Base-by-base conservation (phyloP, 2,329 filamentous ascomycete genomes). In the Stachybotrys chlorohalonatus region DNA sequence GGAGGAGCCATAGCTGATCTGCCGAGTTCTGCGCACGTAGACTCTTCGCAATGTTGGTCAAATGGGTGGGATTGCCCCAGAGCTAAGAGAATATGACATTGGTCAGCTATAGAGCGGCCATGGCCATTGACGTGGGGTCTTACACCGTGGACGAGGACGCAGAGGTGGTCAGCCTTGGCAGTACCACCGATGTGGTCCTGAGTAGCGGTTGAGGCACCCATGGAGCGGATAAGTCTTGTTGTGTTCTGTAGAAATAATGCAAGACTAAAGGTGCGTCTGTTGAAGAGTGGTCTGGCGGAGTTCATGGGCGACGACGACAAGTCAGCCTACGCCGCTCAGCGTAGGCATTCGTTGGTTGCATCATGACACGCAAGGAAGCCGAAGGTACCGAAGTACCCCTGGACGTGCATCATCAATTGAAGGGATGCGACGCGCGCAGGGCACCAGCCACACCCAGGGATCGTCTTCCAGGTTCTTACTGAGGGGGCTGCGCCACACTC, bases 31-130 rank as follows among this genome's bases (percentile, higher is more conserved):
- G 74, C 31, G 79, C 77, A 57, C 84, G 81, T 7, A 94, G 72
- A 8, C 80, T 76, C 58, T 84, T 83, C 55, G 85, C 85, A 56
- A 93, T 75, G 54, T 81, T 84, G 57, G 76, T 76, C 70, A 93
- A 81, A 69, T 94, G 88, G 51, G 76, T 75, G 1, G 89, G 89
- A 59, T 90, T 89, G 17, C 89, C 89, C 89, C 89, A 93, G 60
- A 92, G 77, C 72, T 89, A 60, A 11, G 45, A 16, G 11, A 49
- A 51, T 13, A 52, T 47, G 32, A 36, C 51, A 51, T 31, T 46
- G 45, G 61, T 68, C 54, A 68, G 63, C 59, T 30, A 39, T 2
- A 16, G 1, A 52, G n/a, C 30, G 11, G 46, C 59, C 58, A 57
- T 58, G 50, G 53, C 56, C 55, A 47, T 51, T 17, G 57, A 59